Conservation (phyloP, 2,329 filamentous ascomycete genomes). For the Cladophialophora psammophila region DNA sequence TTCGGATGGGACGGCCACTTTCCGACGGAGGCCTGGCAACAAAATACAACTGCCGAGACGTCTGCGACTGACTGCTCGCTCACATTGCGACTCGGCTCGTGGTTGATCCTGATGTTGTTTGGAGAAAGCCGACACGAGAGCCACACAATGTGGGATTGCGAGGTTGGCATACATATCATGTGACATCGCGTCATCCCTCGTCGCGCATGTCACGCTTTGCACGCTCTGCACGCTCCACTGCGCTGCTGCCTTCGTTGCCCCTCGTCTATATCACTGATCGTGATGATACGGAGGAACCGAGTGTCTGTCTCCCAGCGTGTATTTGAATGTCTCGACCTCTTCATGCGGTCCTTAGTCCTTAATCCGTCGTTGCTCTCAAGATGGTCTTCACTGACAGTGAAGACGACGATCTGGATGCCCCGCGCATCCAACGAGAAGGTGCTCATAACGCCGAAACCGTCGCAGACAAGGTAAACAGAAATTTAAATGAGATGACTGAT, state of each 20-base stretch:
- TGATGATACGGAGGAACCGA: not conserved
- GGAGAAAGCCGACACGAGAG: not conserved
- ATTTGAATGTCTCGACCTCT: not conserved
- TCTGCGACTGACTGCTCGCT: slow-evolving; percentile 5
- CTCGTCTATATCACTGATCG: not conserved
- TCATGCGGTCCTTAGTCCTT: not conserved
- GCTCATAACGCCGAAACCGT: not conserved
- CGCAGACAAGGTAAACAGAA: slow-evolving; percentile 16
- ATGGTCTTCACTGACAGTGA: slow-evolving; percentile 38
- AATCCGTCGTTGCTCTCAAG: not conserved
- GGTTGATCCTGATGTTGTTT: not conserved
- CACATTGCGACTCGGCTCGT: not conserved
- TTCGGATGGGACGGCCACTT: slow-evolving; percentile 15
- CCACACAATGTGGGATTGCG: slow-evolving; percentile 9
- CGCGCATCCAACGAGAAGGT: slow-evolving; percentile 20
- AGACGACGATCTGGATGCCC: slow-evolving; percentile 34
- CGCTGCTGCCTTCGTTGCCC: not conserved
- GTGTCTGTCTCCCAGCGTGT: not conserved
- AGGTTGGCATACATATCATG: not conserved
- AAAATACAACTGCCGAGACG: slow-evolving; percentile 21
- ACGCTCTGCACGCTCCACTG: not conserved
- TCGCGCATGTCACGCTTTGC: not conserved
- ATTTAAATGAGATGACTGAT: not conserved
- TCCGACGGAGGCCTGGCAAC: slow-evolving; percentile 11
- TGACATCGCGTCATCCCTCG: slow-evolving; percentile 2